These are phyloP conservation scores for Wickerhamiella spandovensis DNA, from an alignment of 805 yeast genomes.

Conservation along the genomic window DNA sequence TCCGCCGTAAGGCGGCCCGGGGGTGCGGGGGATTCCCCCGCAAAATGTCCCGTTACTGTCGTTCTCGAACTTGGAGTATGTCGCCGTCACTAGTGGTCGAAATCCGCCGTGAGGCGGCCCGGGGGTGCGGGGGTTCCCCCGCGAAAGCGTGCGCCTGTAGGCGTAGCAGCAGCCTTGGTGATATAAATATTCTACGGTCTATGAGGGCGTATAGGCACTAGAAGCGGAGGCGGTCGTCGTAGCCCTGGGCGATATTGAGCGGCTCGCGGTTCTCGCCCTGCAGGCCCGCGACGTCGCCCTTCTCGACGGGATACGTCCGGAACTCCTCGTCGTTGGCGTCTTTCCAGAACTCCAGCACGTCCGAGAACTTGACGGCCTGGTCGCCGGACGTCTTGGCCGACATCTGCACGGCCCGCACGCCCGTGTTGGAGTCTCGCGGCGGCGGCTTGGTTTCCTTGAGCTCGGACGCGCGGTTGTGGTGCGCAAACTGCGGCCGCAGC, in stretches of 20 bases:
- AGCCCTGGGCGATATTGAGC: not conserved
- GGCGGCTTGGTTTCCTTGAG: conserved; percentile 28
- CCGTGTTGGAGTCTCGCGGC: conserved; percentile 15
- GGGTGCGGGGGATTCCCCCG: too few species aligned
- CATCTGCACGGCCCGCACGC: conserved; percentile 61
- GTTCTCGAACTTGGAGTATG: too few species aligned
- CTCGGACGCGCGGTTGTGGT: conserved; percentile 47
- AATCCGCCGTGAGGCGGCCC: too few species aligned
- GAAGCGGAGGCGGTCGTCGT: not conserved
- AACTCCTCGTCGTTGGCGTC: conserved; percentile 48
- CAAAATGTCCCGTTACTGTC: too few species aligned
- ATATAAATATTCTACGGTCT: too few species aligned
- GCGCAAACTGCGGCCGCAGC: conserved; percentile 66
- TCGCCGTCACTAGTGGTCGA: too few species aligned
- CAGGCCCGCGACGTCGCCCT: not conserved
- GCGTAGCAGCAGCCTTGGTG: too few species aligned
- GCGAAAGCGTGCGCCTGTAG: too few species aligned
- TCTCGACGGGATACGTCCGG: conserved; percentile 13
- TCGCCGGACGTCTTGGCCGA: conserved; percentile 50
- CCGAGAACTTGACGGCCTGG: conserved; percentile 48
- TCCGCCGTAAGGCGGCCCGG: too few species aligned
- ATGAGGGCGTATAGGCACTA: not conserved
- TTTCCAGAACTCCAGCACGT: conserved; percentile 55
- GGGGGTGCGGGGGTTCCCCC: too few species aligned
- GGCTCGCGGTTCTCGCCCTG: not conserved